Conservation (phyloP, 208 protist genomes). For the Trypanosoma congolense region DNA sequence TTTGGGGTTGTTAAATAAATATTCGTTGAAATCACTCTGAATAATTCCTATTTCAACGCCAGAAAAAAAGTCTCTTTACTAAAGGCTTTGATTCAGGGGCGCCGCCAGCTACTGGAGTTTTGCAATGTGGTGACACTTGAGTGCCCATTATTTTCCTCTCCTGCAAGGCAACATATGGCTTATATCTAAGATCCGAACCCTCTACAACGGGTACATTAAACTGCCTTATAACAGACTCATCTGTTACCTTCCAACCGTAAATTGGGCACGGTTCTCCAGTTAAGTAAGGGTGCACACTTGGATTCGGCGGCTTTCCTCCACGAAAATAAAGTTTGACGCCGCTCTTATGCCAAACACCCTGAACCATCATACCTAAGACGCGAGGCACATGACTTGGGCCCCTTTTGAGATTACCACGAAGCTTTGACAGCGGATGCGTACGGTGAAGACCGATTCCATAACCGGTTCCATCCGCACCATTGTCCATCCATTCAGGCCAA, state of each 20-base stretch:
- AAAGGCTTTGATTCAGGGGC: slow-evolving; percentile 56
- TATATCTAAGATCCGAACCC: slow-evolving; percentile 66
- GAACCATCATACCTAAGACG: slow-evolving; percentile 87
- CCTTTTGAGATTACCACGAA: slow-evolving; percentile 69
- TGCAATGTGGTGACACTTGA: neutral
- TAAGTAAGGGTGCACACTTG: slow-evolving; percentile 82
- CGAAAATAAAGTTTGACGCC: slow-evolving; percentile 85
- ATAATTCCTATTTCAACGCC: slow-evolving; percentile 77
- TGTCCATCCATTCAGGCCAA: slow-evolving; percentile 87
- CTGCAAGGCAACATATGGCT: slow-evolving; percentile 85
- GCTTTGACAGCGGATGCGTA: slow-evolving; percentile 72
- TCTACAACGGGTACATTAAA: slow-evolving; percentile 77
- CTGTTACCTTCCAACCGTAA: slow-evolving; percentile 85
- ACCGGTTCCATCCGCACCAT: slow-evolving; percentile 80
- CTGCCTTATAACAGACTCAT: slow-evolving; percentile 70
- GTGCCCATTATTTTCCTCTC: slow-evolving; percentile 76
- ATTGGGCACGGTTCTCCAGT: slow-evolving; percentile 88
- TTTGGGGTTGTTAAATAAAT: too few species aligned
- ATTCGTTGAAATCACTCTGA: too few species aligned
- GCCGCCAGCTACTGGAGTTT: slow-evolving; percentile 1
- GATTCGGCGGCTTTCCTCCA: slow-evolving; percentile 86
- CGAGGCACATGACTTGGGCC: slow-evolving; percentile 58
- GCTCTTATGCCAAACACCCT: slow-evolving; percentile 89
- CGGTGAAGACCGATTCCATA: slow-evolving; percentile 84
- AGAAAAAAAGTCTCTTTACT: slow-evolving; percentile 87